phyloP scores from a whole-genome alignment of 331 rosid species.

The Dryas integrifolia region DNA sequence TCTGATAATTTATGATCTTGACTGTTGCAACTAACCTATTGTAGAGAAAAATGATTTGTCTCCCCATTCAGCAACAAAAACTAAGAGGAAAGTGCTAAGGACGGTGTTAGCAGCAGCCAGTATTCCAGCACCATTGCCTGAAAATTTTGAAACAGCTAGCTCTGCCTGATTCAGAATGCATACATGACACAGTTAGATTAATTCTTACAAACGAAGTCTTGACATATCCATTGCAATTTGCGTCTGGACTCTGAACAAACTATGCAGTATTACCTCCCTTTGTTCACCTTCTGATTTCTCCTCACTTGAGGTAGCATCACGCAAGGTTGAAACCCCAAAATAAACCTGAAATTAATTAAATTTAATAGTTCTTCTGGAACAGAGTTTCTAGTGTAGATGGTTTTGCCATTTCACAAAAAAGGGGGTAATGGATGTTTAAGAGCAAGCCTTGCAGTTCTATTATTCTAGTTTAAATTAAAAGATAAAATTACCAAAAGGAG shows the following conservation, averaged over 20 bases:
- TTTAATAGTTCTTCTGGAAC: slow-evolving; percentile 3
- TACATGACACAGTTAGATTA: slow-evolving; percentile 24
- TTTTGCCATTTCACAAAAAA: neutral
- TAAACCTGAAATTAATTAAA: slow-evolving; percentile 41
- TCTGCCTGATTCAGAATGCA: slow-evolving; percentile 77
- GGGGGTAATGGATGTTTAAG: neutral
- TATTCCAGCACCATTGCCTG: slow-evolving; percentile 87
- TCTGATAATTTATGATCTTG: neutral
- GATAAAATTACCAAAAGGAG: slow-evolving; percentile 63
- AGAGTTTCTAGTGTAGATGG: neutral
- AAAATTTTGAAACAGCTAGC: slow-evolving; percentile 81
- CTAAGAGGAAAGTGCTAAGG: slow-evolving; percentile 69
- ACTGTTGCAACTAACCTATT: slow-evolving; percentile 59
- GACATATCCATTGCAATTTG: neutral
- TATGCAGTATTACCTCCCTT: slow-evolving; percentile 65
- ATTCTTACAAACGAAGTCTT: neutral
- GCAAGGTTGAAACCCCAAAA: slow-evolving; percentile 91
- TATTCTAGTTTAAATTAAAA: neutral
- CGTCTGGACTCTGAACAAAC: neutral
- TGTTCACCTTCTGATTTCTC: slow-evolving; percentile 89
- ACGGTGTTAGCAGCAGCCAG: slow-evolving; percentile 76
- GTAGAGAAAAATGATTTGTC: slow-evolving; percentile 97
- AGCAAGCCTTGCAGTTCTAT: neutral
- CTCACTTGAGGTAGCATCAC: slow-evolving; percentile 79
- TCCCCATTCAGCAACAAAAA: slow-evolving; percentile 99